These are phyloP conservation scores for Coemansia sp. DNA, from an alignment of 192 early-diverging fungal genomes.

Conservation along the genomic window DNA sequence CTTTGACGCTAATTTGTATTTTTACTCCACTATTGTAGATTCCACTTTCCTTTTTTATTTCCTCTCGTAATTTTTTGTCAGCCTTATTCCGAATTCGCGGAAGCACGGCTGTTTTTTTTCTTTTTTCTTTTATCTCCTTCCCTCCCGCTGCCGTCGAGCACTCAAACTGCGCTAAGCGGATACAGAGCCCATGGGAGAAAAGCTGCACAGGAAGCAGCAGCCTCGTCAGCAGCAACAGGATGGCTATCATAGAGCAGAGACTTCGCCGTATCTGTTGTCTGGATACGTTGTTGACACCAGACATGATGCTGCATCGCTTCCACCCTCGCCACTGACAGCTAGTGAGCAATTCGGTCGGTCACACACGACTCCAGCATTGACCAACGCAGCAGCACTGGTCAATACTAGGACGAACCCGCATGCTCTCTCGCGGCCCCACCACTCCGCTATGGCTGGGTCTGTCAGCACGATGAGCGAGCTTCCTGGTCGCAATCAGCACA, in stretches of 20 bases:
- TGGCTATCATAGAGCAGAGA: conserved; percentile 14
- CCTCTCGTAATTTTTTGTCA: background rate
- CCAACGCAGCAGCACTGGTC: conserved; percentile 41
- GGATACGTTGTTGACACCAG: conserved; percentile 15
- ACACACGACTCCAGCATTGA: conserved; percentile 17
- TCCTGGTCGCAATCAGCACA: background rate
- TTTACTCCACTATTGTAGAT: conserved; percentile 8
- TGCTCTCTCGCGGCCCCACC: conserved; percentile 5
- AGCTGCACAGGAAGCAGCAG: conserved; percentile 17
- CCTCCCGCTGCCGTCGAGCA: conserved; percentile 2
- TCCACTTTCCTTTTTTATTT: conserved; percentile 3
- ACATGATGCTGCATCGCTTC: conserved; percentile 18
- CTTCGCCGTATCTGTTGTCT: conserved; percentile 21
- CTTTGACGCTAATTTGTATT: background rate
- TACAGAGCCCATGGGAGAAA: conserved; percentile 16
- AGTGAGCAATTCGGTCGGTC: background rate
- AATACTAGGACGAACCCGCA: conserved; percentile 12
- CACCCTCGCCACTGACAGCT: background rate
- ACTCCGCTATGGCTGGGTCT: conserved; percentile 12
- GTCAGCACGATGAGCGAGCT: conserved; percentile 25
- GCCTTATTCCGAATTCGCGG: background rate
- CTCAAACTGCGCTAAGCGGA: background rate
- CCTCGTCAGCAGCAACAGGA: conserved; percentile 11
- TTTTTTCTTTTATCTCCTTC: background rate
- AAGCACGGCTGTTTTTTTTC: background rate